phyloP scores from a whole-genome alignment of 805 yeast genomes.

The Myxozyma sirexii region DNA sequence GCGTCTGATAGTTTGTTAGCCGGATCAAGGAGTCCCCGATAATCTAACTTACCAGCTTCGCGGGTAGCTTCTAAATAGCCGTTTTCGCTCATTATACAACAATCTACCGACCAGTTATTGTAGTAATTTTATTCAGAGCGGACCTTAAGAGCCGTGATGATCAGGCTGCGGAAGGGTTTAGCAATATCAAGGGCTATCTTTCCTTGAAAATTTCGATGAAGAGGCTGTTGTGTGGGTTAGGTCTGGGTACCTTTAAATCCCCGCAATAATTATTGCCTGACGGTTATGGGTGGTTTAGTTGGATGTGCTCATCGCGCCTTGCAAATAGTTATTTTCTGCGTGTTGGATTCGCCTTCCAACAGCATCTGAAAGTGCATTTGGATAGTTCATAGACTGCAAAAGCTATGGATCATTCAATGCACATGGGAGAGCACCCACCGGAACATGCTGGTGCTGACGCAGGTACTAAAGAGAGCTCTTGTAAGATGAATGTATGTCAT shows the following conservation, averaged over 20 bases:
- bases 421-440: neutral
- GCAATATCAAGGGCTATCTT: too few relatives aligned
- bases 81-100: slow-evolving; percentile 31
- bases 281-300: neutral
- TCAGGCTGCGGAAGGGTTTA: neutral
- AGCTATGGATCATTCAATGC: slow-evolving; percentile 13
- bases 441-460: neutral
- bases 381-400: too few relatives aligned
- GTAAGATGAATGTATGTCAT: slow-evolving; percentile 21
- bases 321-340: too few relatives aligned
- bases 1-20: slow-evolving; percentile 6
- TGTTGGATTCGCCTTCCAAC: too few relatives aligned
- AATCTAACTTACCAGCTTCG: slow-evolving; percentile 30
- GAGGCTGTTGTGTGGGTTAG: too few relatives aligned
- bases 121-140: too few relatives aligned
- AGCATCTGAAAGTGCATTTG: too few relatives aligned
- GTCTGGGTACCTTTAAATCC: too few relatives aligned
- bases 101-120: too few relatives aligned
- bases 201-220: too few relatives aligned
- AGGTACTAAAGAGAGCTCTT: neutral
- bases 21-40: neutral
- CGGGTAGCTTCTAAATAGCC: slow-evolving; percentile 30
- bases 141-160: neutral
- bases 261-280: too few relatives aligned
- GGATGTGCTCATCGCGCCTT: too few relatives aligned